These are phyloP conservation scores for Xylaria sp. DNA, from an alignment of 2,329 filamentous ascomycete genomes.

Conservation along the genomic window DNA sequence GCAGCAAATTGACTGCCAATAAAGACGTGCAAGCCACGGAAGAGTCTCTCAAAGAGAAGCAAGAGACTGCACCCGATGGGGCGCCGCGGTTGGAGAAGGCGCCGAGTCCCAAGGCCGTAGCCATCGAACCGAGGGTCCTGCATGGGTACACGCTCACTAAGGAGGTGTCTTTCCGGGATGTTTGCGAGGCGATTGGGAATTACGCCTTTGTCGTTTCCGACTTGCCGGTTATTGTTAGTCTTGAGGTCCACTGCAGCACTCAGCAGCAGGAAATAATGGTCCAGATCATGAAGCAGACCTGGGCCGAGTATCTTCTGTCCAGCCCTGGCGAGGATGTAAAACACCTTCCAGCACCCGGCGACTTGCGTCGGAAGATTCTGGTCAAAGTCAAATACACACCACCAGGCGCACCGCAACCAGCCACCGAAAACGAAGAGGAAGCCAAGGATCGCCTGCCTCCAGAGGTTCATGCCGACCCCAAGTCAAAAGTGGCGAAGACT, in stretches of 20 bases:
- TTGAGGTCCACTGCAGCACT: constrained; percentile 87
- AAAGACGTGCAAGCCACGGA: constrained; percentile 14
- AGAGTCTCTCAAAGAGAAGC: neutral
- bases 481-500: constrained; percentile 49
- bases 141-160: constrained; percentile 93
- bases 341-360: constrained; percentile 73
- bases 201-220: constrained; percentile 80
- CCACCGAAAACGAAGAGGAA: constrained; percentile 44
- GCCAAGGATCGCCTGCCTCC: constrained; percentile 44
- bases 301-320: constrained; percentile 78
- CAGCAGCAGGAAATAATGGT: constrained; percentile 93
- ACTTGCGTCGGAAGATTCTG: constrained; percentile 81
- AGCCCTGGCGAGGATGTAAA: constrained; percentile 59
- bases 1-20: constrained; percentile 52
- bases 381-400: constrained; percentile 82
- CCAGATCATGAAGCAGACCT: constrained; percentile 86
- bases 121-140: constrained; percentile 78
- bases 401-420: constrained; percentile 48
- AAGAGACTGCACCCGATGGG: constrained; percentile 4
- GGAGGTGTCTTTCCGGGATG: constrained; percentile 85
- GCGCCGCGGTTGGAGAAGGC: constrained; percentile 38
- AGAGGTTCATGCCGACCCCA: constrained; percentile 49
- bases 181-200: constrained; percentile 83
- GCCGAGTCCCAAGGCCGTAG: constrained; percentile 47
- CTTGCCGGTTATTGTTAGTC: constrained; percentile 89